Evolutionary conservation across 78 protist genomes (phyloP), one percentile per base, ranked within the genome.

Genomic region (Blattamonas nauphoetae): DNA sequence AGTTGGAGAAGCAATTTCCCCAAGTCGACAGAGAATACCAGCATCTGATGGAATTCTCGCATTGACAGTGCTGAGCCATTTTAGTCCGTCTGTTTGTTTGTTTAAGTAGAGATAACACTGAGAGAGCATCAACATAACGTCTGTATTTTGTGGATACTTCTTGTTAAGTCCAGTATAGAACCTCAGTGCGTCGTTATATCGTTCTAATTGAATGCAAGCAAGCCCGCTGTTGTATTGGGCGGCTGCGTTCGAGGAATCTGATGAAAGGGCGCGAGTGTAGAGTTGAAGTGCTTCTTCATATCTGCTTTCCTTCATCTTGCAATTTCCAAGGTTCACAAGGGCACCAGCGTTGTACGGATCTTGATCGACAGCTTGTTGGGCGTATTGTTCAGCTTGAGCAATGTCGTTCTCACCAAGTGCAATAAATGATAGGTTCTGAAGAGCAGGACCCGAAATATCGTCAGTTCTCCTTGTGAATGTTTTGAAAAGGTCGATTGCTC

Each of bases 211-310:
- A 6, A 4, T 21, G 42, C 4, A 11, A 6, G 83, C 83, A 6
- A 79, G 83, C 41, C 83, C 83, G 43, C 6, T 6, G 83, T 79
- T 79, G 83, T 79, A 79, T 5, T 21, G 45, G 33, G 83, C 83
- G 42, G 4, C 83, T 5, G 6, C 83, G 41, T 11, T 32, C 45
- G 6, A 4, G 45, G 6, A 5, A 6, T 79, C 83, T 5, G 83
- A 4, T 4, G 43, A 33, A 6, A 79, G 83, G 33, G 83, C 83
- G 43, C 83, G 83, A 4, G 6, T 4, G 83, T 79, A 79, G 83
- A 79, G 41, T 4, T 11, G 29, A 4, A 33, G 83, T 5, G 83
- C 83, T 11, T 6, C 83, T 21, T 21, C 83, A 11, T 36, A 79
- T 5, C 6, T 21, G 83, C 41, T 6, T 11, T 5, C 43, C 45